Evolutionary conservation across 1,284 basidiomycete species (phyloP), one percentile per base, ranked within the genome.

Genomic region (Melampsora americana): DNA sequence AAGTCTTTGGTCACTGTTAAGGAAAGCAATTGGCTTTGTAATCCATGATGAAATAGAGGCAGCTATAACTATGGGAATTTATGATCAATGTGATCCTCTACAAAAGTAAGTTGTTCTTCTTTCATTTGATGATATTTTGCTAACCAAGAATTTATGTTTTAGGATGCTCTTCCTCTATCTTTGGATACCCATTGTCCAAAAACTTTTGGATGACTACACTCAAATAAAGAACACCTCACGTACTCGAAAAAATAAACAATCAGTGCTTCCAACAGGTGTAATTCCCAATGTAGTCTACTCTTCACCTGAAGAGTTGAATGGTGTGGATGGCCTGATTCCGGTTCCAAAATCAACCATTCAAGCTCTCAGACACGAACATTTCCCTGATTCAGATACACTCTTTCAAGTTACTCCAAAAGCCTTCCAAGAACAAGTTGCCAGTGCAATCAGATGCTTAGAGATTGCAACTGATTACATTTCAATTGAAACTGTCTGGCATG

Each of bases 111-210:
- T 56, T 12, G 2, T 56, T 56, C 18, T 42, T 42, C 11, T 42
- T 42, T 12, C 39, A 5, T 42, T 6, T 12, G 5, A 42, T 42
- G 39, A 42, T 42, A 12, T 42, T 42, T 42, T 42, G 39, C 39
- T 42, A 42, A 42, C 30, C 16, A 66, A 28, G 16, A 32, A 20
- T 20, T 26, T 39, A 26, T 20, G 4, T 42, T 20, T 16, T 1
- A 66, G 64, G 30, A 42, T 66, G n/a, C 64, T 65, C n/a, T 65
- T 65, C 26, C 62, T 65, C 4, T 65, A 23, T 65, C 62, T 65
- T 18, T 65, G 62, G 64, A 32, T 66, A 6, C 64, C 64, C 16
- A 48, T 26, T 26, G 44, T 66, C 23, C 64, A 66, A 35, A 14
- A 42, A 35, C 44, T 42, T 35, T 42, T 48, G 30, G 64, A 66